phyloP scores from a whole-genome alignment of 2,329 filamentous ascomycete genomes.

The Stemphylium lycopersici region DNA sequence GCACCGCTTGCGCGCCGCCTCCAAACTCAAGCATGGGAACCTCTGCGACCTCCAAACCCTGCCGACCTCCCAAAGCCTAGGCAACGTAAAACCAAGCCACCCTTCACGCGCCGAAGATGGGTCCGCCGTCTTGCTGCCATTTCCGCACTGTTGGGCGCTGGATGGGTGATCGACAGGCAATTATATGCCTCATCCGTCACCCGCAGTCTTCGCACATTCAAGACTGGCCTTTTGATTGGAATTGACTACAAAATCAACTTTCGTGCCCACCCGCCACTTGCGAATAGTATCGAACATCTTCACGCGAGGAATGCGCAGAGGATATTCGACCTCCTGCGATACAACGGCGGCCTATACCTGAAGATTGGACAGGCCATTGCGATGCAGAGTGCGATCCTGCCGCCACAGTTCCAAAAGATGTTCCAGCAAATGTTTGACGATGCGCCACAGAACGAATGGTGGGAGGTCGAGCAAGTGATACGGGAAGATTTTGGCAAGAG shows the following conservation, averaged over 20 bases:
- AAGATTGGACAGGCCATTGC: constrained; percentile 99
- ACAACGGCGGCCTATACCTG: constrained; percentile 91
- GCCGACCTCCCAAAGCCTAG: constrained; percentile 68
- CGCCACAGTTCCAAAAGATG: constrained; percentile 95
- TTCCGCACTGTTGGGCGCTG: constrained; percentile 62
- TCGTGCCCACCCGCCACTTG: constrained; percentile 75
- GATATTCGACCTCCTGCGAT: constrained; percentile 78
- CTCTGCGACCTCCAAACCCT: constrained; percentile 72
- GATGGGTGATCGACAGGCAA: constrained; percentile 73
- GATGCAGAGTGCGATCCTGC: constrained; percentile 94
- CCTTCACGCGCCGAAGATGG: constrained; percentile 74
- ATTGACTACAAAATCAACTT: constrained; percentile 98
- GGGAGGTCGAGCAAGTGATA: constrained; percentile 83
- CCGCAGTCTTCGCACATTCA: constrained; percentile 82
- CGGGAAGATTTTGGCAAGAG: constrained; percentile 83
- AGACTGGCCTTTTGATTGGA: constrained; percentile 77
- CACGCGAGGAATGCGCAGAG: constrained; percentile 84
- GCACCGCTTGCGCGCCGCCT: constrained; percentile 32
- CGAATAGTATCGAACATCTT: constrained; percentile 74
- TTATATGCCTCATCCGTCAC: constrained; percentile 80
- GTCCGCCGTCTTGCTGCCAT: constrained; percentile 73
- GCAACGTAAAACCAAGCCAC: constrained; percentile 68
- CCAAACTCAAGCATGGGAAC: constrained; percentile 50
- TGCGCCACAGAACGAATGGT: constrained; percentile 90
- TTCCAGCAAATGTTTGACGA: constrained; percentile 97